A percentile compares a stretch with the other conserved stretches of the same genome.
Evolutionary conservation across 1,284 basidiomycete genomes (phyloP).

Genomic region (Heimioporus retisporus): DNA sequence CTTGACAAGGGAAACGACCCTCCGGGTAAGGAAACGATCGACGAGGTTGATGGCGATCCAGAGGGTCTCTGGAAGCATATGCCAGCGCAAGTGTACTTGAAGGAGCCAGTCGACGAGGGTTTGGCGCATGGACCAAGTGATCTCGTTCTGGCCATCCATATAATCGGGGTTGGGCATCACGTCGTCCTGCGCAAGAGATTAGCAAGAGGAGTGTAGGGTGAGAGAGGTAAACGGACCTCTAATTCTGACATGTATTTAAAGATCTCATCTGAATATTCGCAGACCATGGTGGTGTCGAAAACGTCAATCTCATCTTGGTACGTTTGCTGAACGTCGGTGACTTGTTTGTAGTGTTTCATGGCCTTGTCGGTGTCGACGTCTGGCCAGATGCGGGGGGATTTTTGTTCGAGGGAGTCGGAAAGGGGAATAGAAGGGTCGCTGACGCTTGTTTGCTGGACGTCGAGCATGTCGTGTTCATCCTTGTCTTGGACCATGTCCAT

Average conservation of each 20-base stretch:
- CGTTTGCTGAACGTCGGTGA: slow-evolving; percentile 74
- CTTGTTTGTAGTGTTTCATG: slow-evolving; percentile 64
- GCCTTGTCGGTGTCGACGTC: slow-evolving; percentile 71
- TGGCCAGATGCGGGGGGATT: slow-evolving; percentile 71
- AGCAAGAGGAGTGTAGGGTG: slow-evolving; percentile 5
- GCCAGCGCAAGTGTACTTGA: slow-evolving; percentile 97
- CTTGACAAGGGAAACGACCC: slow-evolving; percentile 94
- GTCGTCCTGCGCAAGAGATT: slow-evolving; percentile 64
- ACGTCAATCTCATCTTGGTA: slow-evolving; percentile 89
- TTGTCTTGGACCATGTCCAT: slow-evolving; percentile 55
- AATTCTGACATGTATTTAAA: slow-evolving; percentile 96
- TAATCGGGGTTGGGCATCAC: slow-evolving; percentile 96
- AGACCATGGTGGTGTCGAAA: slow-evolving; percentile 97
- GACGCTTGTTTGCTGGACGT: slow-evolving; percentile 49
- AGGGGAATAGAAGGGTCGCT: slow-evolving; percentile 57
- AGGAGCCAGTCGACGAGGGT: slow-evolving; percentile 99
- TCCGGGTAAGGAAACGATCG: slow-evolving; percentile 96
- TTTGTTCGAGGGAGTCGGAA: slow-evolving; percentile 49
- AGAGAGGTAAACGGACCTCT: slow-evolving; percentile 66
- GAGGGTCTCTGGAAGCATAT: slow-evolving; percentile 97
- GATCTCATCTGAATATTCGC: slow-evolving; percentile 98
- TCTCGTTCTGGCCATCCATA: slow-evolving; percentile 95
- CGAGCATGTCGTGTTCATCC: slow-evolving; percentile 70
- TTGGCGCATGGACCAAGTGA: slow-evolving; percentile 96
- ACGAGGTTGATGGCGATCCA: slow-evolving; percentile 99